phyloP scores from a whole-genome alignment of 352 stramenopile genomes.

The Pythium periplocum region DNA sequence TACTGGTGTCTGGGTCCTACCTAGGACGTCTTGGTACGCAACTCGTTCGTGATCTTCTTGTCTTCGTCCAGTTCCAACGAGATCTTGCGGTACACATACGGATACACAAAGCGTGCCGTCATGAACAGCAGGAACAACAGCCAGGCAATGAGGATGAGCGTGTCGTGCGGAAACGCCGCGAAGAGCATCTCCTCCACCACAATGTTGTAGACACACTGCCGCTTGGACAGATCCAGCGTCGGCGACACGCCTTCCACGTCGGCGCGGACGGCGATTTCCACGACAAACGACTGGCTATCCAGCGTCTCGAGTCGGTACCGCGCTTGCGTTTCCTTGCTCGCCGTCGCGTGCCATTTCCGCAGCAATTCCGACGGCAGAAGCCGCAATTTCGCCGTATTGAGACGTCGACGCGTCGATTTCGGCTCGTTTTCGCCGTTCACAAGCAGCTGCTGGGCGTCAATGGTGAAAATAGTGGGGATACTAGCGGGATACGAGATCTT shows the following conservation, averaged over 20 bases:
- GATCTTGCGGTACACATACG: constrained; percentile 52
- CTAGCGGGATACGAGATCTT: constrained; percentile 74
- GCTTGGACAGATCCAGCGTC: constrained; percentile 24
- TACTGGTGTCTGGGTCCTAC: too few relatives aligned
- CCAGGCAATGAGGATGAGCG: constrained; percentile 53
- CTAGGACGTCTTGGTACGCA: constrained; percentile 18
- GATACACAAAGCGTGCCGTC: constrained; percentile 29
- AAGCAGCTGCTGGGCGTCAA: constrained; percentile 42
- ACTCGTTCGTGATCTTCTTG: constrained; percentile 13
- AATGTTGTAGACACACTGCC: constrained; percentile 66
- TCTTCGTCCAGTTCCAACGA: constrained; percentile 38
- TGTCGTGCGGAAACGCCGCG: constrained; percentile 43
- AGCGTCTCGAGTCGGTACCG: not conserved
- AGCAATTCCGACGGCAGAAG: constrained; percentile 40
- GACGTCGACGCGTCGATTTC: constrained; percentile 25
- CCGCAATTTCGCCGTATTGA: constrained; percentile 71
- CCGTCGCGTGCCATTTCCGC: constrained; percentile 12
- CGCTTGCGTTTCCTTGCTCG: constrained; percentile 3
- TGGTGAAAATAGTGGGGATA: constrained; percentile 42
- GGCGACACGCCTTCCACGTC: constrained; percentile 48
- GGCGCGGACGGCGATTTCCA: constrained; percentile 27
- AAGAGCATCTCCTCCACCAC: constrained; percentile 68
- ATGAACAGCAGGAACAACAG: constrained; percentile 33
- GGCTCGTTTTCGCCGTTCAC: constrained; percentile 15
- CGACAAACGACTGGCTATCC: constrained; percentile 6